phyloP scores from a whole-genome alignment of 306 rosid species.

The Adenanthera pavonina region DNA sequence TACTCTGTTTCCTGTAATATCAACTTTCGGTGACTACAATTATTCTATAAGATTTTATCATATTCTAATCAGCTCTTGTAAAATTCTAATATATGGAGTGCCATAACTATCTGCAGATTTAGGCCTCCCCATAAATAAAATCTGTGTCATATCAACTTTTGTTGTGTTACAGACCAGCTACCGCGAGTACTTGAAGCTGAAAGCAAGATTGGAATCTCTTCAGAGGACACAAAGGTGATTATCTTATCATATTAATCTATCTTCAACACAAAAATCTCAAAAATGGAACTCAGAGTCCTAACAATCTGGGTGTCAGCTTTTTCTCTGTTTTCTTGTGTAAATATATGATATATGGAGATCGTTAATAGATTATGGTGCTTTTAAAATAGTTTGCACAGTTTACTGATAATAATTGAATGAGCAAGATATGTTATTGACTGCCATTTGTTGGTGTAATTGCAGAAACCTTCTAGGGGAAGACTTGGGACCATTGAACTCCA shows the following conservation, averaged over 20 bases:
- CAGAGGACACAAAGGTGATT: constrained; percentile 89
- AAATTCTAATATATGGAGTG: too few species aligned
- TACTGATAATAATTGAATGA: neutral
- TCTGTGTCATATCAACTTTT: neutral
- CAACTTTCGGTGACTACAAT: neutral
- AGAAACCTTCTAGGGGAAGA: constrained; percentile 98
- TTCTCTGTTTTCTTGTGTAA: neutral
- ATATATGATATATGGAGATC: too few species aligned
- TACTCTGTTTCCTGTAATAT: neutral
- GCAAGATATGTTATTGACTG: neutral
- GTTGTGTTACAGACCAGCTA: constrained; percentile 73
- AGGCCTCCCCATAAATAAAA: neutral
- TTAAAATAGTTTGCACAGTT: too few species aligned
- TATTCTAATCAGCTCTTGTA: too few species aligned
- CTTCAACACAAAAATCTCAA: neutral
- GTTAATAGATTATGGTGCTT: neutral
- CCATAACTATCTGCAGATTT: neutral
- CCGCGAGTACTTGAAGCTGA: constrained; percentile 91
- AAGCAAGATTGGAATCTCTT: constrained; percentile 80
- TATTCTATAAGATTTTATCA: neutral
- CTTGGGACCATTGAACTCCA: constrained; percentile 83
- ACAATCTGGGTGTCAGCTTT: neutral
- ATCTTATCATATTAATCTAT: neutral
- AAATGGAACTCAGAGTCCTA: neutral
- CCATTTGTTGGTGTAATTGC: constrained; percentile 19